phyloP scores from a whole-genome alignment of 1,284 basidiomycete genomes.

The Quambalaria eucalypti region DNA sequence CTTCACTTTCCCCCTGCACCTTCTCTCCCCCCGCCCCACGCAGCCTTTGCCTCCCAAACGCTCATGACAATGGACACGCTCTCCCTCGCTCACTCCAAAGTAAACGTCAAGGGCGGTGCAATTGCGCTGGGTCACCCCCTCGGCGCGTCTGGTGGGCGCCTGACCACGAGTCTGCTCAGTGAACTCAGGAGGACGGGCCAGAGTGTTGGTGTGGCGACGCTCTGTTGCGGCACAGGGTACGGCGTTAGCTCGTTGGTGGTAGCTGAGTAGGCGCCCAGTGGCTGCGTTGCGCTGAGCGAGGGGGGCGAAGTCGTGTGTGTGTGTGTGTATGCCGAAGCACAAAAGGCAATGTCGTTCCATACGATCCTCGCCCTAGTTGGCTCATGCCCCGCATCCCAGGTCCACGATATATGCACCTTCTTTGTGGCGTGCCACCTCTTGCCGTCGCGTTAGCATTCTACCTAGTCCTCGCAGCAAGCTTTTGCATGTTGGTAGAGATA shows the following conservation, averaged over 20 bases:
- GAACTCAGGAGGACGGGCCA: constrained; percentile 36
- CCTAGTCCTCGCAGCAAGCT: too few relatives aligned
- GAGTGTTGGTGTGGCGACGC: constrained; percentile 34
- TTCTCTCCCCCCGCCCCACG: not conserved
- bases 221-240: constrained; percentile 44
- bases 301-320: too few relatives aligned
- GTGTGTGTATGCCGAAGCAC: too few relatives aligned
- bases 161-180: constrained; percentile 35
- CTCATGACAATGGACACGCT: constrained; percentile 39
- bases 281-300: too few relatives aligned
- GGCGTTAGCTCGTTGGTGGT: constrained; percentile 36
- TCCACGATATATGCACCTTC: too few relatives aligned
- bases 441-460: too few relatives aligned
- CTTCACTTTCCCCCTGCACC: not conserved
- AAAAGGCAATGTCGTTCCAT: too few relatives aligned
- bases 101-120: constrained; percentile 44
- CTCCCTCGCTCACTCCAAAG: constrained; percentile 23
- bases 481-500: too few relatives aligned
- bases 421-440: too few relatives aligned
- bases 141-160: constrained; percentile 37
- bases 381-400: too few relatives aligned
- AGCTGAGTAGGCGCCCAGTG: constrained; percentile 39
- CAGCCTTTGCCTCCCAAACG: constrained; percentile 42
- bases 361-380: too few relatives aligned
- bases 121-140: constrained; percentile 44